phyloP scores from a whole-genome alignment of 78 protist genomes.

The Bigelowiella natans region DNA sequence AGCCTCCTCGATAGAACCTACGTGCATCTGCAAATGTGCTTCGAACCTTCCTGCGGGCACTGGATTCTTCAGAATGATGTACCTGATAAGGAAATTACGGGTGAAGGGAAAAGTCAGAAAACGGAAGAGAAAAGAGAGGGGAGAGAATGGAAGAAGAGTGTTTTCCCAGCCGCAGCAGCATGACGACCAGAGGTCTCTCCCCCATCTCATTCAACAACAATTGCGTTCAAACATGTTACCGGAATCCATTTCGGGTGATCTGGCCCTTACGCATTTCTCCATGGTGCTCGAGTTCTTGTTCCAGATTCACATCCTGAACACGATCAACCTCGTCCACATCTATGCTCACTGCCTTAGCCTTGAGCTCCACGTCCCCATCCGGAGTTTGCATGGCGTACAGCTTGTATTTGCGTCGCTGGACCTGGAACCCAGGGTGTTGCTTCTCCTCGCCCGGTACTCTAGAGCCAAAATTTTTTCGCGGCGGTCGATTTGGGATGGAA shows the following conservation, averaged over 20 bases:
- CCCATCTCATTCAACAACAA: too few species aligned
- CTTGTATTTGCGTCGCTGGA: not conserved
- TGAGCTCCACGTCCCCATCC: not conserved
- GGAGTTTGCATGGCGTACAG: not conserved
- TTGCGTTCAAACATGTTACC: too few species aligned
- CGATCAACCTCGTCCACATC: not conserved
- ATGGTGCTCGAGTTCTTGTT: not conserved
- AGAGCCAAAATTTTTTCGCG: too few species aligned
- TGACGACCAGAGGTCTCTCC: too few species aligned
- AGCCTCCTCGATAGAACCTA: slow-evolving; percentile 15
- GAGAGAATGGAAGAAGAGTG: too few species aligned
- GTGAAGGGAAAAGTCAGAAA: too few species aligned
- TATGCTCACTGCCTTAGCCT: not conserved
- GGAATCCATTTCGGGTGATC: not conserved
- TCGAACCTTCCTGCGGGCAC: not conserved
- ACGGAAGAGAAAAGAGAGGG: too few species aligned
- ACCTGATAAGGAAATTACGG: too few species aligned
- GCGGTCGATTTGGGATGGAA: too few species aligned
- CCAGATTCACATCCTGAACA: not conserved
- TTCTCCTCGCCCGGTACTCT: too few species aligned
- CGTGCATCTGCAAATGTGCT: slow-evolving; percentile 3
- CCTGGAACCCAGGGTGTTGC: too few species aligned
- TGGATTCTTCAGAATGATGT: not conserved
- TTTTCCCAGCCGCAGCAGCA: too few species aligned
- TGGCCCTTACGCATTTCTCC: not conserved